These are phyloP conservation scores for Sinapis alba DNA, from an alignment of 441 rosid genomes.

Conservation along the genomic window DNA sequence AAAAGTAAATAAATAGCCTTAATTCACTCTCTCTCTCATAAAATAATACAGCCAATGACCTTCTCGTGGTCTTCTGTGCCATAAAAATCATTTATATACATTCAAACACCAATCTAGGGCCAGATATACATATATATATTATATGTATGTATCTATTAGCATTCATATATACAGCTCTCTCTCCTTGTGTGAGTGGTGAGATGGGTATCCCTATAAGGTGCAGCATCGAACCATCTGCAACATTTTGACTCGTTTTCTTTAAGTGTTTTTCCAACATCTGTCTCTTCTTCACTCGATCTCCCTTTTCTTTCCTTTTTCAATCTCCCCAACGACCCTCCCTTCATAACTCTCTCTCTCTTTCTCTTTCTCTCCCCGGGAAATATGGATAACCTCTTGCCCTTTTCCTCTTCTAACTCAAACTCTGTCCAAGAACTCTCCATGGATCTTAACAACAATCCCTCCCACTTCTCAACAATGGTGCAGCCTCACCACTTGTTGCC, in stretches of 20 bases:
- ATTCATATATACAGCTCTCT: constrained; percentile 22
- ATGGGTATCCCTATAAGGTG: constrained; percentile 52
- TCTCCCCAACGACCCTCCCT: constrained; percentile 29
- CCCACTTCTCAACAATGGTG: constrained; percentile 21
- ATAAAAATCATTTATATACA: constrained; percentile 16
- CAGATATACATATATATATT: constrained; percentile 5
- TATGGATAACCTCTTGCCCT: constrained; percentile 51
- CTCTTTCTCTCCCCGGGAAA: constrained; percentile 27
- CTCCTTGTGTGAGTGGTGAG: constrained; percentile 47
- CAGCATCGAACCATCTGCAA: constrained; percentile 38
- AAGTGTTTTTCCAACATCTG: constrained; percentile 52
- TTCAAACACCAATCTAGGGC: constrained; percentile 38
- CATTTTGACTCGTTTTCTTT: constrained; percentile 38
- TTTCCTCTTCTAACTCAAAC: constrained; percentile 34
- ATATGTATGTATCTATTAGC: neutral
- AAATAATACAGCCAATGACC: constrained; percentile 28
- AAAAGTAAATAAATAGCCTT: constrained; percentile 9
- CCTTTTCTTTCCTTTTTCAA: constrained; percentile 3
- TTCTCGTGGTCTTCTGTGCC: constrained; percentile 46
- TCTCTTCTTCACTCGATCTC: constrained; percentile 41
- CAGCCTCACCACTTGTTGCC: constrained; percentile 21
- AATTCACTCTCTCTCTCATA: neutral
- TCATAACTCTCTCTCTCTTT: constrained; percentile 22
- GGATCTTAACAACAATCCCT: constrained; percentile 31
- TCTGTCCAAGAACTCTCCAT: constrained; percentile 36